Percentiles rank a stretch among this genome's conserved stretches.
Conservation (phyloP, 768 basidiomycete species). For the Mycena chlorophos region DNA sequence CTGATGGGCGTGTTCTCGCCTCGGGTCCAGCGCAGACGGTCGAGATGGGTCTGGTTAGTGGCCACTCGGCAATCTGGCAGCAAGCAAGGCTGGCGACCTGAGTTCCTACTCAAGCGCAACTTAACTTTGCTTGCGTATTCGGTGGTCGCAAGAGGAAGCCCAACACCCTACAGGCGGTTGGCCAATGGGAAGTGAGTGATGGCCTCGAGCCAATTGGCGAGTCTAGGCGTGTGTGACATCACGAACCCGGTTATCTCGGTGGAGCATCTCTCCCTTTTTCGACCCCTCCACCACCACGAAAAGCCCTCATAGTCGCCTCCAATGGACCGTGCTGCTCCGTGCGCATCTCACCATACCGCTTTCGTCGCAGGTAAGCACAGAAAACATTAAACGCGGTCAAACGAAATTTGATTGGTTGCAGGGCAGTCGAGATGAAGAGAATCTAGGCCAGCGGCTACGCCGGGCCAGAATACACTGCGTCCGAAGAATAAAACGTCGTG, state of each 20-base stretch:
- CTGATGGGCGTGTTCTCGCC: no score
- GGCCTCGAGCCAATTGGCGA: neutral
- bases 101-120: no score
- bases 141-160: neutral
- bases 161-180: neutral
- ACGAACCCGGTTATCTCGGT: neutral
- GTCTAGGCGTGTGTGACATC: neutral
- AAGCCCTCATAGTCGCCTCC: no score
- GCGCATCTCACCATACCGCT: no score
- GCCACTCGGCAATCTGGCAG: no score
- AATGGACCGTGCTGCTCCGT: no score
- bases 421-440: neutral
- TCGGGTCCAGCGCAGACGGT: no score
- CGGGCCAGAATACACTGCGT: neutral
- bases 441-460: neutral
- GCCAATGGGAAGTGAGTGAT: neutral
- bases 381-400: neutral
- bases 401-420: neutral
- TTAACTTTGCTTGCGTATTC: no score
- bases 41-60: neutral
- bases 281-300: neutral
- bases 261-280: neutral
- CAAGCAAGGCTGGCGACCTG: no score
- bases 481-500: neutral
- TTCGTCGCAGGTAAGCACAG: neutral